Conservation (phyloP, 345 rosid genomes). For the rapeseed (Brassica napus) region DNA sequence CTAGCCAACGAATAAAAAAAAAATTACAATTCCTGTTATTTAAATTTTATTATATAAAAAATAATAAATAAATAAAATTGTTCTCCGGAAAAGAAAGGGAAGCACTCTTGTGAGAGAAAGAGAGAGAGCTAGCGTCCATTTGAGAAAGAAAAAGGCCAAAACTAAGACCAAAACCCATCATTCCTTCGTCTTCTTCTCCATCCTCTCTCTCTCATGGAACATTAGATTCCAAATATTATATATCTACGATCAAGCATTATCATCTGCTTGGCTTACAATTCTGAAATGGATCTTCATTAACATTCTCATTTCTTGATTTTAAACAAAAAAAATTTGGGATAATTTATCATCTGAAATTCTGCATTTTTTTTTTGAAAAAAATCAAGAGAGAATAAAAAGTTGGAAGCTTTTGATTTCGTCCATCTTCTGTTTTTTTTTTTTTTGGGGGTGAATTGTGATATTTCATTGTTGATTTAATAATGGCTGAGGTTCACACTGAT, state of each 20-base stretch:
- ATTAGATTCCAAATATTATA: not conserved
- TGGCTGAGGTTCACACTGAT: conserved; percentile 34
- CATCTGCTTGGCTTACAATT: not conserved
- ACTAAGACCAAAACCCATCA: conserved; percentile 35
- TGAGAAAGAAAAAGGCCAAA: conserved; percentile 17
- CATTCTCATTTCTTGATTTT: conserved; percentile 3
- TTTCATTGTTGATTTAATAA: conserved; percentile 33
- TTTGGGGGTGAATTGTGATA: not conserved
- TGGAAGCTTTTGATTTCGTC: not conserved
- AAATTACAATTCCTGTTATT: not conserved
- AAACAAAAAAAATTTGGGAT: not conserved
- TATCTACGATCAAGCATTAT: conserved; percentile 18
- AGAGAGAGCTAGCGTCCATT: conserved; percentile 31
- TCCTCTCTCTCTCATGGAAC: not conserved
- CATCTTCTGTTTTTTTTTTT: not conserved
- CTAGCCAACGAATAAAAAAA: conserved; percentile 1
- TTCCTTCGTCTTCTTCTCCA: conserved; percentile 26
- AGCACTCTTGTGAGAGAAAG: conserved; percentile 30
- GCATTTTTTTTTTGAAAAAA: not conserved
- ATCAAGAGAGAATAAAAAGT: conserved; percentile 3
- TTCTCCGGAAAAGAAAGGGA: conserved; percentile 21
- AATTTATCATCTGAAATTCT: conserved; percentile 4
- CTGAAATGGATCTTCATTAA: conserved; percentile 21
- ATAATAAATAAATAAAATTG: not conserved
- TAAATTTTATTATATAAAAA: not conserved